Conservation (phyloP, 2,329 filamentous ascomycete species). For the Sclerotinia minor region DNA sequence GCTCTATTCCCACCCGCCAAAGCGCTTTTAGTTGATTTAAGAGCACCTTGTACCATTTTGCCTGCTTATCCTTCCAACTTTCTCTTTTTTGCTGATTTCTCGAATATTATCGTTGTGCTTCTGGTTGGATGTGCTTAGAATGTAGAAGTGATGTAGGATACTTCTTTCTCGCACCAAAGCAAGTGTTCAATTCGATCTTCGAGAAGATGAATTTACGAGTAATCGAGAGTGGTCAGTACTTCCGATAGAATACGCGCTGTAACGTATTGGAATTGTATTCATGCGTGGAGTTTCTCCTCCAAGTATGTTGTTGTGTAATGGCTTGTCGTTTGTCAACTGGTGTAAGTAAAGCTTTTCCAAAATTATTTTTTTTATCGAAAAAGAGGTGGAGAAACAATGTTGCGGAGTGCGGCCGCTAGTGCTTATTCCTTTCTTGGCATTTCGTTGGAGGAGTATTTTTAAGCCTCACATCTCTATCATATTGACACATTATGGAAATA, state of each 20-base stretch:
- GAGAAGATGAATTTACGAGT: not conserved
- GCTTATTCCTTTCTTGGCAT: not conserved
- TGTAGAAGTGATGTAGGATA: not conserved
- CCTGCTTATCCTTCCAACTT: not conserved
- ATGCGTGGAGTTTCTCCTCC: not conserved
- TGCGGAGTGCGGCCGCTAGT: slow-evolving; percentile 17
- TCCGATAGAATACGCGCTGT: not conserved
- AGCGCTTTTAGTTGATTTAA: slow-evolving; percentile 38
- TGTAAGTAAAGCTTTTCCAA: not conserved
- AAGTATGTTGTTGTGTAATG: not conserved
- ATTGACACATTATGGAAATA: not conserved
- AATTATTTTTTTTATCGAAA: not conserved
- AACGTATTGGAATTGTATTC: not conserved
- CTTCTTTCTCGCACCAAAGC: not conserved
- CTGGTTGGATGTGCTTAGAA: no score
- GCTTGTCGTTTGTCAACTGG: not conserved
- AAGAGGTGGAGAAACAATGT: slow-evolving; percentile 17
- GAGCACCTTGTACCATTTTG: slow-evolving; percentile 41
- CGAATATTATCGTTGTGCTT: no score
- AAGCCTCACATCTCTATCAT: not conserved
- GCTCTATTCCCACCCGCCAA: slow-evolving; percentile 16
- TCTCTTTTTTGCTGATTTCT: not conserved
- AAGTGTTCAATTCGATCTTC: not conserved
- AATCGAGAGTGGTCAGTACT: not conserved
- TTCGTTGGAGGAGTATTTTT: not conserved